Percentiles rank a stretch among this genome's conserved stretches.
phyloP scores from a whole-genome alignment of 768 basidiomycete genomes.

The Boletus sp. region DNA sequence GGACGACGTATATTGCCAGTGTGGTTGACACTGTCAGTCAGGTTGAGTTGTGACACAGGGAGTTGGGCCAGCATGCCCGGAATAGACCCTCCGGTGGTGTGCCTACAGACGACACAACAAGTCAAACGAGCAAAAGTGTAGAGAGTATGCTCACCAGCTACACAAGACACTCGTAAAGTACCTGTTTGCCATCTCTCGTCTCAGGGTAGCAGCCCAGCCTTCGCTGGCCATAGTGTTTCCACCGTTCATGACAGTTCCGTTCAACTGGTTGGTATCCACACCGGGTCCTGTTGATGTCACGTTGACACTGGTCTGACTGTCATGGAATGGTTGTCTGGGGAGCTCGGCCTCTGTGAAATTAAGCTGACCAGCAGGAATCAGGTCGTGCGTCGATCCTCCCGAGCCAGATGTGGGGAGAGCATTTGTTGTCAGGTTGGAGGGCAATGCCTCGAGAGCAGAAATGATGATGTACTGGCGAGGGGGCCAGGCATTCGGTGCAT shows the following conservation, averaged over 20 bases:
- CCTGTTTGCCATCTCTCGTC: constrained; percentile 77
- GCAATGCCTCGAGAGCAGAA: constrained; percentile 71
- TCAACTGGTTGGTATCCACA: constrained; percentile 58
- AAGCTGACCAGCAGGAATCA: constrained; percentile 81
- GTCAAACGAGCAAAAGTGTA: not conserved
- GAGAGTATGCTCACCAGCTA: constrained; percentile 60
- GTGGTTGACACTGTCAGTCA: constrained; percentile 62
- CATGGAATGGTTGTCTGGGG: constrained; percentile 58
- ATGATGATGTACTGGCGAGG: constrained; percentile 81
- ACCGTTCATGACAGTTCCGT: constrained; percentile 61
- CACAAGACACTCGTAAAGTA: constrained; percentile 82
- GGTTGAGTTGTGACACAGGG: constrained; percentile 64
- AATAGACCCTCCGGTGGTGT: constrained; percentile 85
- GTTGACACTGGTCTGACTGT: constrained; percentile 36
- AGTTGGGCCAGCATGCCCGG: constrained; percentile 64
- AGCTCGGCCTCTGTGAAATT: constrained; percentile 66
- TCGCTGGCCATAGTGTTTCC: constrained; percentile 59
- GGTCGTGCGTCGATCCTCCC: constrained; percentile 57
- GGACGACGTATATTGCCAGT: constrained; percentile 64
- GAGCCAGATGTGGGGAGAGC: constrained; percentile 48
- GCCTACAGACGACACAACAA: constrained; percentile 40
- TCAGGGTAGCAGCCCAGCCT: constrained; percentile 61
- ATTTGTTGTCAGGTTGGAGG: constrained; percentile 62
- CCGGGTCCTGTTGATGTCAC: constrained; percentile 49
- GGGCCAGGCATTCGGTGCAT: constrained; percentile 88